A percentile compares a stretch with the other conserved stretches of the same genome.
Conservation (phyloP, 441 rosid genomes). For the Melastoma candidum region DNA sequence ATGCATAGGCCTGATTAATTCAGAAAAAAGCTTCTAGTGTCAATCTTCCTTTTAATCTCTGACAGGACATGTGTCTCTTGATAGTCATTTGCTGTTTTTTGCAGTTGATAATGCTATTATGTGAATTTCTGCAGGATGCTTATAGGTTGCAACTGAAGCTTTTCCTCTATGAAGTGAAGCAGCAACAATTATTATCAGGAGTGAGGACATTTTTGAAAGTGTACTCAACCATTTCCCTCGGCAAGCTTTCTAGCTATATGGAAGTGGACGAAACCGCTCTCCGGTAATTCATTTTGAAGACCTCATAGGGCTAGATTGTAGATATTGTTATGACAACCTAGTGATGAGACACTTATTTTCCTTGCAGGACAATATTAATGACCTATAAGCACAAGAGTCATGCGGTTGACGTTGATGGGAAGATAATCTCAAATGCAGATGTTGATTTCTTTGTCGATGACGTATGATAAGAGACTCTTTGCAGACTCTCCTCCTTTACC, state of each 20-base stretch:
- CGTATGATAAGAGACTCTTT: slow-evolving; percentile 28
- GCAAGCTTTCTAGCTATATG: slow-evolving; percentile 83
- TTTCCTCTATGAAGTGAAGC: slow-evolving; percentile 88
- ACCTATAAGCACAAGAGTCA: slow-evolving; percentile 96
- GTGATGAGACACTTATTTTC: slow-evolving; percentile 3
- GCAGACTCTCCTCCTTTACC: neutral
- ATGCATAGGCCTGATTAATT: too few species aligned
- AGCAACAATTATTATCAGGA: slow-evolving; percentile 76
- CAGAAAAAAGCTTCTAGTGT: too few species aligned
- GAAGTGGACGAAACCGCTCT: slow-evolving; percentile 86
- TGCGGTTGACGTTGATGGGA: slow-evolving; percentile 70
- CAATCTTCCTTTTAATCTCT: too few species aligned
- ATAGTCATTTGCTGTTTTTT: neutral
- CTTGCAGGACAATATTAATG: slow-evolving; percentile 65
- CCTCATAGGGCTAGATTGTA: neutral
- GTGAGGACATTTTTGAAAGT: slow-evolving; percentile 78
- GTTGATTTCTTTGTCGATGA: slow-evolving; percentile 78
- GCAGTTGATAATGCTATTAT: neutral
- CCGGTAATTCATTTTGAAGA: slow-evolving; percentile 30
- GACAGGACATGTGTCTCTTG: neutral
- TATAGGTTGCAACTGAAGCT: slow-evolving; percentile 90
- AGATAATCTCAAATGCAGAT: slow-evolving; percentile 77
- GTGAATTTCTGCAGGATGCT: slow-evolving; percentile 53
- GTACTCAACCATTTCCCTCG: slow-evolving; percentile 71
- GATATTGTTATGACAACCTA: neutral